Percentiles rank a stretch among this genome's conserved stretches.
These are phyloP conservation scores for Emiliania huxleyi DNA, from an alignment of 78 protist species.

Conservation along the genomic window DNA sequence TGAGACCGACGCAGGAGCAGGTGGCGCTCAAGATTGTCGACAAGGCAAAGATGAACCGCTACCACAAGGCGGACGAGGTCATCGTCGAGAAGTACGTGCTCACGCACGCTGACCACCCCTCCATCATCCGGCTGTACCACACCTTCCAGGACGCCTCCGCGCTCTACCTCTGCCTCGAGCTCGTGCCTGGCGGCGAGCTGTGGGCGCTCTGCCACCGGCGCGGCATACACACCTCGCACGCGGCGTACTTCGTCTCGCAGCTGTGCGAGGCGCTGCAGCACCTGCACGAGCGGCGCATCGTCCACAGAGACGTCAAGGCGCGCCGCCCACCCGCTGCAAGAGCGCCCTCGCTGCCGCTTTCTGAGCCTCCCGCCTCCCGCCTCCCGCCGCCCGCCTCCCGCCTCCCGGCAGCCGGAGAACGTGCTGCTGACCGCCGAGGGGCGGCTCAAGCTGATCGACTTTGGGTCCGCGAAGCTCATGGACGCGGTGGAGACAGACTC, in stretches of 20 bases:
- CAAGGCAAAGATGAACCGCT: background rate
- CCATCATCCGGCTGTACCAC: background rate
- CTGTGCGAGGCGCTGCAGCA: background rate
- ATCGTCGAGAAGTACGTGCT: background rate
- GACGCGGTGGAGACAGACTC: background rate
- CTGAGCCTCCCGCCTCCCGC: no score
- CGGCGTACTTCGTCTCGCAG: background rate
- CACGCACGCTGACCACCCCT: background rate
- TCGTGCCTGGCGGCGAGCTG: conserved; percentile 14
- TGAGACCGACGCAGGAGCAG: background rate
- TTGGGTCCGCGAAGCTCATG: background rate
- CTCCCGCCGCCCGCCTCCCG: no score
- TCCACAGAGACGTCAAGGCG: background rate
- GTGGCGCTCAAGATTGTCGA: background rate
- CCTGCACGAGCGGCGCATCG: background rate
- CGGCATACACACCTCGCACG: background rate
- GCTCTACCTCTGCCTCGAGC: background rate
- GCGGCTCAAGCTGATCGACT: conserved; percentile 2
- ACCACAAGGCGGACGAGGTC: background rate
- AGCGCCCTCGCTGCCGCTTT: background rate
- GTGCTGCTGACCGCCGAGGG: background rate
- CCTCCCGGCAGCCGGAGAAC: no score
- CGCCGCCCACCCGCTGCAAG: no score
- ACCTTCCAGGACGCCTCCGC: background rate
- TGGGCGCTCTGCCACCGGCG: background rate